Evolutionary conservation across 1,284 basidiomycete genomes (phyloP).

Genomic region (Trametes pubescens): DNA sequence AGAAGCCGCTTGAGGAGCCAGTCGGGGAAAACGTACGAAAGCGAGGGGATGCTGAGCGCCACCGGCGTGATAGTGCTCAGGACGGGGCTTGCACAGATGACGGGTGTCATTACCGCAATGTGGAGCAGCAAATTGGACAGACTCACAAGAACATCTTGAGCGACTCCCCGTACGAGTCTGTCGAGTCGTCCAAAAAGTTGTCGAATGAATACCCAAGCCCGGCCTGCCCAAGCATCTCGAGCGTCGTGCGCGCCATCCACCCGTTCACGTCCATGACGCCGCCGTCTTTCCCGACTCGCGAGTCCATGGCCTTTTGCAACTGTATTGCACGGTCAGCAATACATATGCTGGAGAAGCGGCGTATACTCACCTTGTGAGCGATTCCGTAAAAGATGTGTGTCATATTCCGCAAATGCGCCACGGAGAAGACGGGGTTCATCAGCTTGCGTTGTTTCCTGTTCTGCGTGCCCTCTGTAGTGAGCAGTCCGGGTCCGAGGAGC

Average conservation of each 20-base stretch:
- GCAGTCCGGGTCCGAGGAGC: constrained; percentile 23
- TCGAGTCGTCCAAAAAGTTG: constrained; percentile 40
- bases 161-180: constrained; percentile 39
- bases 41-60: constrained; percentile 7
- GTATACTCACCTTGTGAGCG: constrained; percentile 13
- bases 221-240: constrained; percentile 51
- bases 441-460: constrained; percentile 29
- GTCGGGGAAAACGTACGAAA: constrained; percentile 14
- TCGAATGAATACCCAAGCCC: constrained; percentile 51
- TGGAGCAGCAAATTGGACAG: not conserved
- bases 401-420: constrained; percentile 25
- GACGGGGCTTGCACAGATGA: not conserved
- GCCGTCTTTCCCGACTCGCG: constrained; percentile 13
- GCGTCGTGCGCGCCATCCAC: constrained; percentile 46
- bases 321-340: not conserved
- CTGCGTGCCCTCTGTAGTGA: constrained; percentile 18
- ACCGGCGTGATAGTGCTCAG: not conserved
- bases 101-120: not conserved
- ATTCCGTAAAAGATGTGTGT: constrained; percentile 24
- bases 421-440: constrained; percentile 31
- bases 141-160: constrained; percentile 36
- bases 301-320: constrained; percentile 32
- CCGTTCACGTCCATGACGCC: constrained; percentile 45
- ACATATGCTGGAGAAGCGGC: not conserved
- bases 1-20: constrained; percentile 17